Percentiles rank a stretch among this genome's conserved stretches.
phyloP scores from a whole-genome alignment of 2,329 filamentous ascomycete genomes.

The Dryadomyces quercus-mongolicae region DNA sequence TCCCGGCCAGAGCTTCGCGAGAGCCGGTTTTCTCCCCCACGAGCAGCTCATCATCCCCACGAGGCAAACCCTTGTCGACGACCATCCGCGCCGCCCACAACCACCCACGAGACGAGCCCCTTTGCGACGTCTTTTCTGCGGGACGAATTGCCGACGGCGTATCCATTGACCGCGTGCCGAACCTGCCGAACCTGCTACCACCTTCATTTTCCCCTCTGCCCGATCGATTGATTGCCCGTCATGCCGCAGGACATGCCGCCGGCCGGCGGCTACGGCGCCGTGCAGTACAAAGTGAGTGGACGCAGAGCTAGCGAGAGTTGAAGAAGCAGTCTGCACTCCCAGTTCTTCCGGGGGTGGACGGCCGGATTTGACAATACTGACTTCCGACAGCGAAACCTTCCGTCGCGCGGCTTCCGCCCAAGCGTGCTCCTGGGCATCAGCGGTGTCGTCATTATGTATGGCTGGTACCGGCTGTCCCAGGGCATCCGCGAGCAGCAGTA shows the following conservation, averaged over 20 bases:
- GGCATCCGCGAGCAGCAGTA: slow-evolving; percentile 90
- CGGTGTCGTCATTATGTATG: slow-evolving; percentile 71
- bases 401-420: slow-evolving; percentile 80
- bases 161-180: not conserved
- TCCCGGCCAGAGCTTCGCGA: not conserved
- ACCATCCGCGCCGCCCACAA: not conserved
- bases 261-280: slow-evolving; percentile 81
- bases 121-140: no score
- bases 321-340: not conserved
- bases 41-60: not conserved
- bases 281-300: slow-evolving; percentile 80
- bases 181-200: not conserved
- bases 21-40: not conserved
- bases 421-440: slow-evolving; percentile 65
- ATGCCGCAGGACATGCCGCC: slow-evolving; percentile 99
- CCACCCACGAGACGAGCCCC: not conserved
- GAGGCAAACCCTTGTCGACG: not conserved
- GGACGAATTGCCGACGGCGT: no score
- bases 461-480: slow-evolving; percentile 75
- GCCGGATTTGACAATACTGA: not conserved
- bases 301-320: slow-evolving; percentile 9
- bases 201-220: not conserved
- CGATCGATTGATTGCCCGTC: slow-evolving; percentile 23
- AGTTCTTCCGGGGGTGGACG: not conserved
- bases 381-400: slow-evolving; percentile 66